Percentiles rank a stretch among this genome's conserved stretches.
Conservation (phyloP, 1,139 yeast genomes). For the Scheffersomyces insectosa region DNA sequence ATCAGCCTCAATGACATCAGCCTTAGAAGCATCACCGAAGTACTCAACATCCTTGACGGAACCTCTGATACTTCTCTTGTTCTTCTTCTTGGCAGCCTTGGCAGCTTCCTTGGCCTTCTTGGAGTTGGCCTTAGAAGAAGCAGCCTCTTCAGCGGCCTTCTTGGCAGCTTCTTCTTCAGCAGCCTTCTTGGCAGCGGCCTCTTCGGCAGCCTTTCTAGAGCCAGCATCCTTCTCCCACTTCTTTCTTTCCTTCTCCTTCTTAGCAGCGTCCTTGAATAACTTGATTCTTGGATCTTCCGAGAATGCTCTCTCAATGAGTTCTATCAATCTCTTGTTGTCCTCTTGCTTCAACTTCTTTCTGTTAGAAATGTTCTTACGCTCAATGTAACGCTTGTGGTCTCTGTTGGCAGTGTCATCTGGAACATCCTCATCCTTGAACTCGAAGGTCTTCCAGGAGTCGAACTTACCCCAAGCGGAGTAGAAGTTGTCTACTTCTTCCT, state of each 20-base stretch:
- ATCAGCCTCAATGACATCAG: slow-evolving; percentile 75
- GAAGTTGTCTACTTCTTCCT: slow-evolving; percentile 85
- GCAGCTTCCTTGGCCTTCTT: slow-evolving; percentile 98
- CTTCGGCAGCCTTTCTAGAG: slow-evolving; percentile 92
- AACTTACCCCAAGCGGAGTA: slow-evolving; percentile 92
- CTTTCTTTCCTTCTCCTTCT: slow-evolving; percentile 90
- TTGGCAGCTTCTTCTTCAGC: slow-evolving; percentile 79
- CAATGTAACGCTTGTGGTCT: slow-evolving; percentile 98
- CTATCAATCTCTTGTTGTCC: slow-evolving; percentile 88
- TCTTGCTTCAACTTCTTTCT: slow-evolving; percentile 98
- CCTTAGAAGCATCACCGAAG: slow-evolving; percentile 74
- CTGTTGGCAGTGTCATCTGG: slow-evolving; percentile 99
- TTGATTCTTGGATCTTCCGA: slow-evolving; percentile 93
- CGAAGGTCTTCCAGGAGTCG: slow-evolving; percentile 98
- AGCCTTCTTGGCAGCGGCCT: slow-evolving; percentile 76
- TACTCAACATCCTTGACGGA: slow-evolving; percentile 82
- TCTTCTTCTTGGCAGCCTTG: slow-evolving; percentile 95
- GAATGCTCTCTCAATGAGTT: slow-evolving; percentile 84
- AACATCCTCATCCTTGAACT: slow-evolving; percentile 97
- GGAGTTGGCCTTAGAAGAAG: slow-evolving; percentile 61
- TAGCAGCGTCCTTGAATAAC: slow-evolving; percentile 89
- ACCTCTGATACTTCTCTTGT: slow-evolving; percentile 86
- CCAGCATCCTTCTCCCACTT: slow-evolving; percentile 99
- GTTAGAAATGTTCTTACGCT: slow-evolving; percentile 94
- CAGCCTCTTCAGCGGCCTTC: slow-evolving; percentile 77